A percentile compares a stretch with the other conserved stretches of the same genome.
phyloP scores from a whole-genome alignment of 2,329 filamentous ascomycete genomes.

The Xylaria polymorpha region DNA sequence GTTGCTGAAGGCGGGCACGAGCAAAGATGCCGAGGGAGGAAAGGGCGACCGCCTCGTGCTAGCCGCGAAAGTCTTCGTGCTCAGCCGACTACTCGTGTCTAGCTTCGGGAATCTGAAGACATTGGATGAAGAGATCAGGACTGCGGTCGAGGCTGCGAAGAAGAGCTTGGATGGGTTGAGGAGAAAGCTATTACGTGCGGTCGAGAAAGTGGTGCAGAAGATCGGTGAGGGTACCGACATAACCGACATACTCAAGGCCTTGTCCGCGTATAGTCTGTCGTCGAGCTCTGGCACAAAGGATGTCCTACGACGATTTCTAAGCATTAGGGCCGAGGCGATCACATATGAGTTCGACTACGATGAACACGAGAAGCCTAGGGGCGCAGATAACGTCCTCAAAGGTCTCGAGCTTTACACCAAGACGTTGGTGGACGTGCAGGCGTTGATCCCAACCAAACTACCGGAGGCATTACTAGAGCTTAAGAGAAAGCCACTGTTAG shows the following conservation, averaged over 20 bases:
- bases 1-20: slow-evolving; percentile 58
- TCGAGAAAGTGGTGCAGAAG: slow-evolving; percentile 76
- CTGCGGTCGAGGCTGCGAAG: slow-evolving; percentile 68
- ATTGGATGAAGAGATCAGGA: slow-evolving; percentile 50
- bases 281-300: slow-evolving; percentile 84
- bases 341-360: slow-evolving; percentile 66
- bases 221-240: slow-evolving; percentile 64
- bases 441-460: slow-evolving; percentile 77
- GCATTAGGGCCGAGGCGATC: slow-evolving; percentile 77
- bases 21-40: slow-evolving; percentile 37
- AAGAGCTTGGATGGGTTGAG: slow-evolving; percentile 72
- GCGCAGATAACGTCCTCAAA: slow-evolving; percentile 65
- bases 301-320: slow-evolving; percentile 81
- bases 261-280: slow-evolving; percentile 84
- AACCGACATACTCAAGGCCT: slow-evolving; percentile 73
- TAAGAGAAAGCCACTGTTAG: slow-evolving; percentile 76
- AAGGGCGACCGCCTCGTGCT: slow-evolving; percentile 65
- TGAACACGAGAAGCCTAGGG: slow-evolving; percentile 56
- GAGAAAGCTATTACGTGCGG: slow-evolving; percentile 71
- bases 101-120: slow-evolving; percentile 67
- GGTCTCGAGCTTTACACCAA: slow-evolving; percentile 79
- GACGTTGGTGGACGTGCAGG: slow-evolving; percentile 81
- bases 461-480: slow-evolving; percentile 75
- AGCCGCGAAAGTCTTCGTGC: slow-evolving; percentile 77
- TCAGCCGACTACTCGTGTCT: slow-evolving; percentile 80